These are phyloP conservation scores for Melanogaster broomeanus DNA, from an alignment of 768 basidiomycete species.

Conservation along the genomic window DNA sequence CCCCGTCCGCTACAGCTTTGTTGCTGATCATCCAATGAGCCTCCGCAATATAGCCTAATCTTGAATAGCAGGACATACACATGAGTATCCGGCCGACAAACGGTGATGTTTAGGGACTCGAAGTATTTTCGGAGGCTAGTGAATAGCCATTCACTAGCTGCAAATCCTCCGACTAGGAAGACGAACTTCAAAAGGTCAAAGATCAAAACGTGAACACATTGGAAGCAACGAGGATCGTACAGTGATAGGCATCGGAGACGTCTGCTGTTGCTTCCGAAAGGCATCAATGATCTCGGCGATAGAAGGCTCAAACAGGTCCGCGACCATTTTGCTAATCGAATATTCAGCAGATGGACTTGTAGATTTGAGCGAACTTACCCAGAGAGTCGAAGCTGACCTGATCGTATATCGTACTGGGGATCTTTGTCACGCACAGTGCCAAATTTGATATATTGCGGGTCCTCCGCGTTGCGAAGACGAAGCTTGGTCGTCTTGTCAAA, in stretches of 20 bases:
- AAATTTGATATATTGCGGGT: slow-evolving; percentile 43
- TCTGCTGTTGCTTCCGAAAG: slow-evolving; percentile 33
- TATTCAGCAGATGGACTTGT: neutral
- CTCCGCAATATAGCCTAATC: neutral
- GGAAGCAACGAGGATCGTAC: slow-evolving; percentile 19
- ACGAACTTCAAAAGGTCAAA: slow-evolving; percentile 28
- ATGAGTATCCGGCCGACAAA: slow-evolving; percentile 54
- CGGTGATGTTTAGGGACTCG: slow-evolving; percentile 36
- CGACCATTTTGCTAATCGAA: slow-evolving; percentile 37
- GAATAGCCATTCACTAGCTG: slow-evolving; percentile 52
- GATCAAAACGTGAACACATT: neutral
- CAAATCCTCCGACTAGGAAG: slow-evolving; percentile 57
- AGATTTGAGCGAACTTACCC: slow-evolving; percentile 28
- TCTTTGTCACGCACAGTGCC: slow-evolving; percentile 43
- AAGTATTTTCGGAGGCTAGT: slow-evolving; percentile 41
- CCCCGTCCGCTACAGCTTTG: slow-evolving; percentile 58
- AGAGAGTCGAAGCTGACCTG: slow-evolving; percentile 40
- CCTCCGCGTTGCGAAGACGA: slow-evolving; percentile 42
- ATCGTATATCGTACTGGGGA: slow-evolving; percentile 37
- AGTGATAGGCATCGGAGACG: slow-evolving; percentile 32
- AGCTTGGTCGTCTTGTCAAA: slow-evolving; percentile 44
- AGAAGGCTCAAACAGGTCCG: slow-evolving; percentile 45
- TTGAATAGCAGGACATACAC: slow-evolving; percentile 40
- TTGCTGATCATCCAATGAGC: slow-evolving; percentile 32
- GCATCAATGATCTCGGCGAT: slow-evolving; percentile 38